Evolutionary conservation across 2,329 filamentous ascomycete genomes (phyloP).

Genomic region (Ophiostoma triangulosporum): DNA sequence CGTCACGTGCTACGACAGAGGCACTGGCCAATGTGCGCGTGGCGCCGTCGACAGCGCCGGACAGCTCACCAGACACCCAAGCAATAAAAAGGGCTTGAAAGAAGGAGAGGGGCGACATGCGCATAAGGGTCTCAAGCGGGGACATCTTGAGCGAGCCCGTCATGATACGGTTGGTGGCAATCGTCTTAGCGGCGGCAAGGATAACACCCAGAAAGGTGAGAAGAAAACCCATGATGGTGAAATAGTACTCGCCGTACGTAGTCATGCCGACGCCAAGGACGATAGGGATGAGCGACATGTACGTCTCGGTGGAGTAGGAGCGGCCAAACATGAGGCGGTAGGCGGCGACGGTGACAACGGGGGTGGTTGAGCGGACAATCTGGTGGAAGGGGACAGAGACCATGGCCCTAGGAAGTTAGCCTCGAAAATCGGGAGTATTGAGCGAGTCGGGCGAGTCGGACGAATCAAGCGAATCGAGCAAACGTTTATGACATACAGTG

Average conservation of each 20-base stretch:
- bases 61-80: slow-evolving; percentile 37
- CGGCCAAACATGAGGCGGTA: slow-evolving; percentile 41
- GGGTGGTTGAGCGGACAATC: slow-evolving; percentile 45
- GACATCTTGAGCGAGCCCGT: slow-evolving; percentile 44
- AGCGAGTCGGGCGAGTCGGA: background rate
- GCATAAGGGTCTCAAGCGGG: slow-evolving; percentile 46
- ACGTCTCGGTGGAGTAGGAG: slow-evolving; percentile 42
- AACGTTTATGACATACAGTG: slow-evolving; percentile 5
- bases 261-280: slow-evolving; percentile 45
- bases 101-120: slow-evolving; percentile 48
- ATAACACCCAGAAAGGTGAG: slow-evolving; percentile 40
- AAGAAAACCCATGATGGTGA: slow-evolving; percentile 42
- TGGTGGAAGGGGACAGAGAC: slow-evolving; percentile 49
- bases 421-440: no score
- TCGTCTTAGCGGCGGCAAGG: slow-evolving; percentile 42
- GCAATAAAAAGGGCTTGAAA: slow-evolving; percentile 41
- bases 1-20: background rate
- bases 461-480: background rate
- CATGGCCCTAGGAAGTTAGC: slow-evolving; percentile 7
- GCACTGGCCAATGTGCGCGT: background rate
- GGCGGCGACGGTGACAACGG: slow-evolving; percentile 47
- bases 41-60: slow-evolving; percentile 16
- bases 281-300: slow-evolving; percentile 45
- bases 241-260: slow-evolving; percentile 48
- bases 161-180: slow-evolving; percentile 51